Percentiles rank a stretch among this genome's conserved stretches.
phyloP scores from a whole-genome alignment of 768 basidiomycete species.

The Panellus pusillus region DNA sequence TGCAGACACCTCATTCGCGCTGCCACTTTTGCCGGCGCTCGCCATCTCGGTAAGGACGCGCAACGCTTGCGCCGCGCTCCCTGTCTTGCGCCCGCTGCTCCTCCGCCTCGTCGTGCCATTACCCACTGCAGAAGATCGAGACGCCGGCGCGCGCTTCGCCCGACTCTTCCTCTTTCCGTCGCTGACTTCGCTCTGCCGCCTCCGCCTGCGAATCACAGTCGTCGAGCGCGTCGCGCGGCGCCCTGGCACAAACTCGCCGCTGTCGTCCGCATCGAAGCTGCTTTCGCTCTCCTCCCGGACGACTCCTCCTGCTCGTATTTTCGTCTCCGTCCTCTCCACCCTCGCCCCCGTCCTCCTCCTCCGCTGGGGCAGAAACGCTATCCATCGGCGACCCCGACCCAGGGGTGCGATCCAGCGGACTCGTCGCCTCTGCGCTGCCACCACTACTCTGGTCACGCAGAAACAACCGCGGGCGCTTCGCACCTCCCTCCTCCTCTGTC shows the following conservation, averaged over 20 bases:
- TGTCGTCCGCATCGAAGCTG: constrained; percentile 2
- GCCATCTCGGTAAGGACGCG: constrained; percentile 11
- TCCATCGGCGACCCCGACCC: no score
- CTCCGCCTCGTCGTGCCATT: no score
- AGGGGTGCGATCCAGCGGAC: no score
- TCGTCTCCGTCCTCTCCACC: no score
- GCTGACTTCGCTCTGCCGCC: not conserved
- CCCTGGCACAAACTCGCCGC: constrained; percentile 19
- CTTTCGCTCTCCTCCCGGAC: no score
- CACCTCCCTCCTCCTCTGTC: not conserved
- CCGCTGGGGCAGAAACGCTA: no score
- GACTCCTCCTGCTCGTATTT: no score
- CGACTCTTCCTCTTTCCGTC: not conserved
- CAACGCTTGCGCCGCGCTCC: constrained; percentile 19
- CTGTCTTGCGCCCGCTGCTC: not conserved
- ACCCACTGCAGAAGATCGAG: no score
- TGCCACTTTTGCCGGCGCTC: not conserved
- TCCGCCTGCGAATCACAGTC: not conserved
- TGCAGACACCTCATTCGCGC: not conserved
- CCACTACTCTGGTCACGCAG: not conserved
- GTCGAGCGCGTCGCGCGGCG: not conserved
- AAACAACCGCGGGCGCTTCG: not conserved
- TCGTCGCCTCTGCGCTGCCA: not conserved
- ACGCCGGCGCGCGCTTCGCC: no score
- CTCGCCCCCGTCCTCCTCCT: no score